A percentile compares a stretch with the other conserved stretches of the same genome.
Conservation (phyloP, 768 basidiomycete species). For the Mycena sanguinolenta region DNA sequence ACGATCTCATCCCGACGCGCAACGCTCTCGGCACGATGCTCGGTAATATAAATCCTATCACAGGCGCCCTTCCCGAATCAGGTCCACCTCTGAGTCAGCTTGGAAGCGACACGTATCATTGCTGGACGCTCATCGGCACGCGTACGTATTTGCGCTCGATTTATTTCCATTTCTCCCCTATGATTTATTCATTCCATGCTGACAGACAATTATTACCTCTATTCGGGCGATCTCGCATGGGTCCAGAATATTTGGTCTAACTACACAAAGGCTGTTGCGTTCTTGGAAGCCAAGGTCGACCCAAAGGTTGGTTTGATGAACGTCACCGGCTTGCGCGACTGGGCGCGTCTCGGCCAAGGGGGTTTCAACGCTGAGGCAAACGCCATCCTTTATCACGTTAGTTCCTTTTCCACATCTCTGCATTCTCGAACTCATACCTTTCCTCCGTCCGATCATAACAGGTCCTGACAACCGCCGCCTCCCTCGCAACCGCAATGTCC, state of each 20-base stretch:
- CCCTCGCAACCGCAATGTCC: slow-evolving; percentile 59
- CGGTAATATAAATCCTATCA: slow-evolving; percentile 57
- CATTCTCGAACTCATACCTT: too few relatives aligned
- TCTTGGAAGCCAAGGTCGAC: slow-evolving; percentile 58
- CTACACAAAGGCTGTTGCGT: slow-evolving; percentile 54
- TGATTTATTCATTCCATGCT: too few relatives aligned
- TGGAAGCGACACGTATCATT: slow-evolving; percentile 61
- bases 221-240: slow-evolving; percentile 62
- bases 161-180: too few relatives aligned
- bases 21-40: slow-evolving; percentile 65
- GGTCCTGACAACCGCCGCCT: slow-evolving; percentile 62
- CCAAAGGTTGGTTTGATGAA: slow-evolving; percentile 55
- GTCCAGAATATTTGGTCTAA: slow-evolving; percentile 59
- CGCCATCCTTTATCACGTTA: slow-evolving; percentile 64
- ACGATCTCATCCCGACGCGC: slow-evolving; percentile 54
- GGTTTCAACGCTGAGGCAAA: slow-evolving; percentile 68
- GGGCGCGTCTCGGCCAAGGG: slow-evolving; percentile 60
- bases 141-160: too few relatives aligned
- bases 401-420: slow-evolving; percentile 11
- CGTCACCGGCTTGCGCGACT: slow-evolving; percentile 60
- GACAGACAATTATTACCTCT: slow-evolving; percentile 59
- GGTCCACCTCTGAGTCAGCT: slow-evolving; percentile 52
- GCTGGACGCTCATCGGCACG: slow-evolving; percentile 63
- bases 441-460: slow-evolving; percentile 40
- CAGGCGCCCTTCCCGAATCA: slow-evolving; percentile 61